Evolutionary conservation across 768 basidiomycete species (phyloP), one percentile per base, ranked within the genome.

Genomic region (Suillus discolor): DNA sequence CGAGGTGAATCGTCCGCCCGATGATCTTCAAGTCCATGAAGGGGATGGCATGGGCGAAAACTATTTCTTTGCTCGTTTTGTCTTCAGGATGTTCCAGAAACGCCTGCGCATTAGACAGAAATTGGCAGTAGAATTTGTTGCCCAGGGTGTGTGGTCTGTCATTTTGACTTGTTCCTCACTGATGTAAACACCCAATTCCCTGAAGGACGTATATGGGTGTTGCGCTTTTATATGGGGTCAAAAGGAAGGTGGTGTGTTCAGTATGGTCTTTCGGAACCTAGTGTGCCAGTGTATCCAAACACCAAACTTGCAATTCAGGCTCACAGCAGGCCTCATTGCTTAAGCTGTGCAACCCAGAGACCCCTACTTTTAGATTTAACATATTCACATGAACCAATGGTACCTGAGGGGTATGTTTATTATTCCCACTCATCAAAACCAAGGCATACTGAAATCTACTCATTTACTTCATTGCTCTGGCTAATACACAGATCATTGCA

Each of bases 21-120:
- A 31, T 31, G 31, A 31, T 31, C 31, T 31, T 31, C 70, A 72
- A 9, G 84, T 89, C 2, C 78, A 84, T 65, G 83, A 88, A 61
- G 68, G 84, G 6, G 72, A 79, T 11, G 18, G 18, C 8, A 81
- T 83, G 51, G 44, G 12, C 13, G 3, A n/a, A 83, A 51, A 82
- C 1, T 78, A 82, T 1, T 90, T 90, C 67, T 79, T 77, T 0
- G 84, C 80, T 4, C 72, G 78, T 42, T 79, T 89, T 65, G 73
- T 77, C 15, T 76, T 89, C 34, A 78, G 82, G 20, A 79, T 82
- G 57, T 90, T 89, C 71, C 86, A 88, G 72, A 85, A 84, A 67
- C 79, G 87, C 38, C 86, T 90, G 87, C 78, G 83, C 44, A 82
- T 89, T 20, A 80, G 84, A 34, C 81, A 82, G 62, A 63, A 75